Conservation (phyloP, 164 flowering plant genomes). For the Magnolia changhungtana region DNA sequence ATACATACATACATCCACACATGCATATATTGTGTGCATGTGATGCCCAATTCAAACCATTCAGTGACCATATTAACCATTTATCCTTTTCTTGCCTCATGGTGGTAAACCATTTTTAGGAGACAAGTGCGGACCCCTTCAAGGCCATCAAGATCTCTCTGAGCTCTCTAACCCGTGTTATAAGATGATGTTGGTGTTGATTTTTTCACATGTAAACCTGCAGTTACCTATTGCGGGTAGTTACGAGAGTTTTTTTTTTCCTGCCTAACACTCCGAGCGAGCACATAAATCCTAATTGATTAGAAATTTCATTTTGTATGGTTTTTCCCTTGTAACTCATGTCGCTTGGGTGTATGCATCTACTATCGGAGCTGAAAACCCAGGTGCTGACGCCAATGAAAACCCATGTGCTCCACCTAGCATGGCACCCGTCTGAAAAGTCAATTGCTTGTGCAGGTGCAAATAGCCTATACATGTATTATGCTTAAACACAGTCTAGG, state of each 20-base stretch:
- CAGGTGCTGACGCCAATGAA: slow-evolving; percentile 82
- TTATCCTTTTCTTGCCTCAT: neutral
- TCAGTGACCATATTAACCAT: no score
- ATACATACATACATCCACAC: no score
- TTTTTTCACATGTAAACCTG: neutral
- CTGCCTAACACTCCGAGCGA: neutral
- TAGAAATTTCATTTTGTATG: neutral
- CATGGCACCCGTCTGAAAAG: slow-evolving; percentile 97
- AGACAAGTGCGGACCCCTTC: slow-evolving; percentile 88
- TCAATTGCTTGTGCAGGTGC: slow-evolving; percentile 98
- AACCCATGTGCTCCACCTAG: slow-evolving; percentile 93
- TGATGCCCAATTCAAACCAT: neutral
- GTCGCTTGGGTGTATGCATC: neutral
- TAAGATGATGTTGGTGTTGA: slow-evolving; percentile 66
- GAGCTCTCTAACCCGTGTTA: slow-evolving; percentile 82
- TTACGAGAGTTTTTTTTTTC: neutral
- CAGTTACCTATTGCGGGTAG: neutral
- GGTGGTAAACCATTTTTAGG: slow-evolving; percentile 29
- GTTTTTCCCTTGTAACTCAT: neutral
- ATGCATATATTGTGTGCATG: neutral
- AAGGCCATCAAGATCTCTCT: slow-evolving; percentile 80
- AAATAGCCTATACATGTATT: slow-evolving; percentile 97
- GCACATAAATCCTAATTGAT: no score
- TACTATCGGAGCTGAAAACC: slow-evolving; percentile 64
- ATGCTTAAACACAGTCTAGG: slow-evolving; percentile 45